phyloP scores from a whole-genome alignment of 129 eudicot genomes.

The Ambrosia trifida region DNA sequence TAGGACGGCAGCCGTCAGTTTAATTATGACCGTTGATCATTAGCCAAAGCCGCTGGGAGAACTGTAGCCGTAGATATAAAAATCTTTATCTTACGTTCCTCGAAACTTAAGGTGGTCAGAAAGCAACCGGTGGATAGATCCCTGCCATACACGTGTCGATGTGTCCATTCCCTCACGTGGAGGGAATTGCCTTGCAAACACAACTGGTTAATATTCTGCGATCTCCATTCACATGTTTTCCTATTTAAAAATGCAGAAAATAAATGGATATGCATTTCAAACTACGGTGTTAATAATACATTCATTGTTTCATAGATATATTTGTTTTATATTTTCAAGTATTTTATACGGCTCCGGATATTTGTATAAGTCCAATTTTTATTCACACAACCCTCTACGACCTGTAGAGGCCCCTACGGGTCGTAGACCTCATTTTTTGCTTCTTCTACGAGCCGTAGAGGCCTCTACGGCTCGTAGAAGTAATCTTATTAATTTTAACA shows the following conservation, averaged over 20 bases:
- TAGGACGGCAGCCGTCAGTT: slow-evolving; percentile 81
- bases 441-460: too few species aligned
- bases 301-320: too few species aligned
- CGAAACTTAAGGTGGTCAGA: slow-evolving; percentile 30
- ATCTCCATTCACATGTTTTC: background rate
- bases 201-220: slow-evolving; percentile 13
- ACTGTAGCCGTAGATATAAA: slow-evolving; percentile 46
- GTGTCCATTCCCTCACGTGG: slow-evolving; percentile 33
- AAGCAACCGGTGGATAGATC: slow-evolving; percentile 13
- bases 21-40: slow-evolving; percentile 40
- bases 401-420: too few species aligned
- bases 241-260: slow-evolving; percentile 7
- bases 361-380: too few species aligned
- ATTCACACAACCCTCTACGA: too few species aligned
- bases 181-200: slow-evolving; percentile 33
- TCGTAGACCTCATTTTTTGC: too few species aligned
- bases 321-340: too few species aligned
- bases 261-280: background rate
- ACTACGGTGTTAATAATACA: background rate
- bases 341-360: too few species aligned
- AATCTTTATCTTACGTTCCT: slow-evolving; percentile 19
- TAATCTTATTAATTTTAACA: too few species aligned
- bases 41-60: slow-evolving; percentile 33
- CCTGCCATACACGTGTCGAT: slow-evolving; percentile 43
- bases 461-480: too few species aligned